Evolutionary conservation across 768 basidiomycete genomes (phyloP).

Genomic region (Floccularia luteovirens): DNA sequence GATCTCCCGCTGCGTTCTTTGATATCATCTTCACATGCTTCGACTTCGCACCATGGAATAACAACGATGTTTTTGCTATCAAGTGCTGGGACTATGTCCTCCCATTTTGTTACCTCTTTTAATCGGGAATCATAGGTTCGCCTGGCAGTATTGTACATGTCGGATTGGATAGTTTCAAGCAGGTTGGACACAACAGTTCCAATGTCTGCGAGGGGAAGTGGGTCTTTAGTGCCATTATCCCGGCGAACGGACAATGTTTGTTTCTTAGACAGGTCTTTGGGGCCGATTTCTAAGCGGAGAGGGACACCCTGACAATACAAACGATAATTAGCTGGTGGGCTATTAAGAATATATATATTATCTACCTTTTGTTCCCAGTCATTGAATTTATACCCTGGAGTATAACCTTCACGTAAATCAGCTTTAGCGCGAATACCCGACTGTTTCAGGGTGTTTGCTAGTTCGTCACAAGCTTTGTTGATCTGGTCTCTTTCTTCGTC

Average conservation of each 20-base stretch:
- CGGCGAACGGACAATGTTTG: constrained; percentile 84
- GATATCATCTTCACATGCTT: constrained; percentile 94
- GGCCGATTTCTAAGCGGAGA: constrained; percentile 94
- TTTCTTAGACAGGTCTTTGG: constrained; percentile 78
- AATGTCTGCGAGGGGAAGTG: constrained; percentile 34
- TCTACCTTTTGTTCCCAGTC: constrained; percentile 97
- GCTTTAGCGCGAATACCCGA: constrained; percentile 78
- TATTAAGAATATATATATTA: constrained; percentile 3
- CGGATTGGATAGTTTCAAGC: constrained; percentile 80
- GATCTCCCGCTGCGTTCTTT: constrained; percentile 86
- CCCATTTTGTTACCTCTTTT: constrained; percentile 77
- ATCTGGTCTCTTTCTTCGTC: constrained; percentile 64
- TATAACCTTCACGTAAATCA: constrained; percentile 92
- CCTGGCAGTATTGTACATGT: constrained; percentile 81
- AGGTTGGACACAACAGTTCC: constrained; percentile 47
- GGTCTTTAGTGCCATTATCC: constrained; percentile 40
- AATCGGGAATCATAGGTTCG: constrained; percentile 64
- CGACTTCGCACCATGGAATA: constrained; percentile 94
- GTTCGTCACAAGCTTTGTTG: constrained; percentile 68
- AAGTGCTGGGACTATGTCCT: constrained; percentile 85
- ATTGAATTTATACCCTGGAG: constrained; percentile 98
- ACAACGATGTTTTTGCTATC: constrained; percentile 84
- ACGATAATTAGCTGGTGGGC: background rate
- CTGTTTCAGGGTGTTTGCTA: constrained; percentile 67
- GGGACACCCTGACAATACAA: constrained; percentile 74